Conservation (phyloP, 345 rosid genomes). For the Gossypium stocksii region DNA sequence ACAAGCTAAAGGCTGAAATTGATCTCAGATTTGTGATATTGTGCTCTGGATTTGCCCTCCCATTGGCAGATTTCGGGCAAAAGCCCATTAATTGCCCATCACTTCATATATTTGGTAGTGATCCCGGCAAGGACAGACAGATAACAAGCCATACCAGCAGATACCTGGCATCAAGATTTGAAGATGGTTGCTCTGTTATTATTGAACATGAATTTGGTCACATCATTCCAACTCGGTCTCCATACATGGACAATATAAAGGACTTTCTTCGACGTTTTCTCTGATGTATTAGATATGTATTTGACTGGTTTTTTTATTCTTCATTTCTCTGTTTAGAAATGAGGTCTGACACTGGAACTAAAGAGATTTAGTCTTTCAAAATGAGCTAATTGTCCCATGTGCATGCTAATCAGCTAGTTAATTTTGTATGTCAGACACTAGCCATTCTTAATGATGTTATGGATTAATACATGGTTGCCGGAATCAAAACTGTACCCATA, state of each 20-base stretch:
- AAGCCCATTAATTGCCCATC: constrained; percentile 65
- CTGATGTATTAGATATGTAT: constrained; percentile 22
- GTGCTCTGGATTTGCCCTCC: constrained; percentile 69
- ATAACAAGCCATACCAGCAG: constrained; percentile 61
- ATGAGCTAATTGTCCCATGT: background rate
- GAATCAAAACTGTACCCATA: no score
- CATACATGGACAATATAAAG: constrained; percentile 64
- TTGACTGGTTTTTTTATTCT: background rate
- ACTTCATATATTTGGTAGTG: constrained; percentile 78
- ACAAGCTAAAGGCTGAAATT: constrained; percentile 42
- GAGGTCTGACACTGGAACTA: background rate
- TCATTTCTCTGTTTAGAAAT: background rate
- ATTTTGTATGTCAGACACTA: background rate
- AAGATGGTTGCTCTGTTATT: constrained; percentile 46
- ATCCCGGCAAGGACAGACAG: constrained; percentile 69
- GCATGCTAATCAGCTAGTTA: background rate
- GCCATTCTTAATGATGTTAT: background rate
- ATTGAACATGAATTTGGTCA: constrained; percentile 87
- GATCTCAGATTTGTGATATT: constrained; percentile 70
- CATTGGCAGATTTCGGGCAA: constrained; percentile 24
- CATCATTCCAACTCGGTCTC: constrained; percentile 72
- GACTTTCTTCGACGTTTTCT: constrained; percentile 61
- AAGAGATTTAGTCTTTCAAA: background rate
- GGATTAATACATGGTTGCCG: no score
- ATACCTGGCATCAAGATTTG: constrained; percentile 52